Base-by-base conservation (phyloP, 129 eudicot genomes). In the Chrysanthemum seticuspe region DNA sequence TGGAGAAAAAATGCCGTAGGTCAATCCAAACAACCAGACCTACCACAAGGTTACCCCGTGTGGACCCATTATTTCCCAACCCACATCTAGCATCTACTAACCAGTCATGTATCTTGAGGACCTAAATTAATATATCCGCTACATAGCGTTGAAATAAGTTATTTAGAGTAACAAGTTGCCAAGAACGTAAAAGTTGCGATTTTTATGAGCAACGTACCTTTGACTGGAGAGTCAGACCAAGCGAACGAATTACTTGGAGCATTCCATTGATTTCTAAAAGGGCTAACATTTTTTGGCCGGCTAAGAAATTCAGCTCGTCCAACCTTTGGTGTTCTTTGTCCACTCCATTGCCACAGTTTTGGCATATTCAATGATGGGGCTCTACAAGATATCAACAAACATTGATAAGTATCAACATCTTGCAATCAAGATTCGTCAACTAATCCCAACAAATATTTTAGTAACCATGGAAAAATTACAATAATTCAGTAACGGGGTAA, bases 221-320 rank as follows among this genome's bases (percentile, higher is more conserved):
- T 86, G 50, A 75, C 76, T 5, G 84, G 86, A 44, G 91, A 81
- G 60, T 81, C 70, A 1, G 83, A 62, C 83, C 81, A 82, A 13
- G 69, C 70, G 53, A 86, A 78, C 14, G 87, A 75, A 79, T 78
- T 78, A 59, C 56, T 79, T 18, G 88, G 83, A 71, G 72, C 75
- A 57, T 67, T 79, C 82, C 68, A 74, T 14, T 69, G 74, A 74
- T 50, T 81, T 74, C 84, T 75, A 58, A 51, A 79, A 29, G 83
- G 80, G 48, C 81, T 69, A 34, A 18, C 59, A 67, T 62, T 83
- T 47, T 79, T 80, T n/a, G 88, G 71, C 67, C 86, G 81, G 57
- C 95, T 89, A 67, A 86, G 79, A 65, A 92, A 92, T 67, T 92
- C 90, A n/a, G 91, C 84, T 18, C 83, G 79, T 51, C 81, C 76